Base-by-base conservation (phyloP, 1,284 basidiomycete genomes). In the Peniophora sp. region DNA sequence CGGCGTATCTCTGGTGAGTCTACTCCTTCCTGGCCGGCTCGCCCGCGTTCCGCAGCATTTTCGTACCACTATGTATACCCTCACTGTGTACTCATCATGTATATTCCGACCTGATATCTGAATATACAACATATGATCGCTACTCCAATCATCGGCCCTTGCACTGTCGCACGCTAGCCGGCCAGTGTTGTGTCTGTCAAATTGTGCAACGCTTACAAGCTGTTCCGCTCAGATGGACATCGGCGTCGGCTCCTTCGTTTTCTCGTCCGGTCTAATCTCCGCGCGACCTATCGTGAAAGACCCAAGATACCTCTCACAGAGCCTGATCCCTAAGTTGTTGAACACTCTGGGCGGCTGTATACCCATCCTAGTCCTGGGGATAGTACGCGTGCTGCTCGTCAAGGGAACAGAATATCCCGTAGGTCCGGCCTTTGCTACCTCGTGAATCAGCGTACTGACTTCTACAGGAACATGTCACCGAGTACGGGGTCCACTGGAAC, bases 401-500 rank as follows among this genome's bases (percentile, higher is more conserved):
- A 99, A 99, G 66, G 89, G 92, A 2, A 83, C 86, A 0, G 92
- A 95, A 53, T 99, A 99, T 65, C 96, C 94, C 2, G 92, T 94
- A 66, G 46, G 81, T 63, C 34, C 17, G 32, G 20, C 22, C 10
- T n/a, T 11, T 24, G 9, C 17, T 47, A 22, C 36, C 22, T 32
- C 8, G 9, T 41, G n/a, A 15, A 8, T 14, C 35, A 17, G 18
- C 36, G 35, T 27, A 18, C 15, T 43, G 39, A 34, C 11, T 27
- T 47, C 50, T 51, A 3, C 56, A 95, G 92, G 96, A 99, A 73
- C 97, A 99, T 58, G 83, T 90, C 42, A 86, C 92, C 0, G 96
- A 99, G 69, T 99, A 99, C 58, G 97, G 97, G 1, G 83, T 85
- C 0, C 95, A 98, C 62, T 99, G 97, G 97, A 99, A 99, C 66